Percentiles rank a stretch among this genome's conserved stretches.
These are phyloP conservation scores for Elongisporangium anandrum DNA, from an alignment of 352 stramenopile species.

Conservation along the genomic window DNA sequence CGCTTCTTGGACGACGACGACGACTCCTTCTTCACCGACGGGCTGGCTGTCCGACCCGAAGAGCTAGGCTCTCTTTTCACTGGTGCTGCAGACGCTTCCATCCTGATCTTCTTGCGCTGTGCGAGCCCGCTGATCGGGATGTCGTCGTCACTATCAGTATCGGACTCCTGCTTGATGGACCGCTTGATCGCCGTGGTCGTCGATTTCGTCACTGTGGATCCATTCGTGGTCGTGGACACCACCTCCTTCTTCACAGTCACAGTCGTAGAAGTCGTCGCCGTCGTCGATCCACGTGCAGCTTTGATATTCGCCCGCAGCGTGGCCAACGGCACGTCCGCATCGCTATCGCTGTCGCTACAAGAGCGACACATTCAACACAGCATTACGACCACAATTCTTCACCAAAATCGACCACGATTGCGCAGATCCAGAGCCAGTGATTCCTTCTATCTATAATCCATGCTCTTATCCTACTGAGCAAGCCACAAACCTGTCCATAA, in stretches of 20 bases:
- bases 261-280: conserved; percentile 3
- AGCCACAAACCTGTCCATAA: conserved; percentile 36
- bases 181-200: conserved; percentile 20
- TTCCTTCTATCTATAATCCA: background rate
- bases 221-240: conserved; percentile 6
- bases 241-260: conserved; percentile 22
- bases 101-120: conserved; percentile 58
- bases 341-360: conserved; percentile 67
- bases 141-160: conserved; percentile 71
- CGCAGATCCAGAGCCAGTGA: background rate
- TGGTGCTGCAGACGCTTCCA: conserved; percentile 22
- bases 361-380: conserved; percentile 2
- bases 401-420: background rate
- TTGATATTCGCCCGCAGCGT: conserved; percentile 35
- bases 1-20: conserved; percentile 39
- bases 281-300: background rate
- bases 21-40: background rate
- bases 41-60: background rate
- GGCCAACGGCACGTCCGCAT: conserved; percentile 78
- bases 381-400: conserved; percentile 1
- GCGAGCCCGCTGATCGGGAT: conserved; percentile 62
- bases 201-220: background rate
- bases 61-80: conserved; percentile 13
- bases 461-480: background rate
- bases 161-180: conserved; percentile 5